A percentile compares a stretch with the other conserved stretches of the same genome.
Evolutionary conservation across 805 yeast species (phyloP).

Genomic region (Lipomyces spencermartinsiae): DNA sequence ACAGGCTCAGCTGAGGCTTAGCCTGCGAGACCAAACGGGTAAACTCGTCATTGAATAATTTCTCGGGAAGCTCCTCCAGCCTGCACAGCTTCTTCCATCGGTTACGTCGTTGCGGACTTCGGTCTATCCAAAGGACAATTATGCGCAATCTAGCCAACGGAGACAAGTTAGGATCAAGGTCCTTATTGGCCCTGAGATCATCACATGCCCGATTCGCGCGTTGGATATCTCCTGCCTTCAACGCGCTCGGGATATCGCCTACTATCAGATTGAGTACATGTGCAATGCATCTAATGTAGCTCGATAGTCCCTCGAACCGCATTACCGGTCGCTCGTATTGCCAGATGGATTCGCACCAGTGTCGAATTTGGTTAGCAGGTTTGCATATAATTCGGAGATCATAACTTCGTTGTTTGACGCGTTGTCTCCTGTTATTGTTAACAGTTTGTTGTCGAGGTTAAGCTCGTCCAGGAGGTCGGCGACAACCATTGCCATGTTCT

Average conservation of each 20-base stretch:
- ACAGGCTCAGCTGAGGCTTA: too few species aligned
- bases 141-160: not conserved
- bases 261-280: not conserved
- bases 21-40: too few species aligned
- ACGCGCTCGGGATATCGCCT: not conserved
- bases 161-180: not conserved
- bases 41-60: too few species aligned
- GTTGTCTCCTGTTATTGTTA: not conserved
- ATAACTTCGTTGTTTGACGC: not conserved
- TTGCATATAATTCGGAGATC: not conserved
- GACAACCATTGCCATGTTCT: constrained; percentile 36
- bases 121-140: not conserved
- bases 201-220: constrained; percentile 5
- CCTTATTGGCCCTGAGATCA: constrained; percentile 1
- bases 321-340: constrained; percentile 1
- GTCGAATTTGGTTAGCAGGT: not conserved
- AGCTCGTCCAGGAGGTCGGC: constrained; percentile 1
- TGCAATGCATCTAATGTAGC: constrained; percentile 1
- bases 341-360: not conserved
- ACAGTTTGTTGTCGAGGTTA: not conserved
- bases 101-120: too few species aligned
- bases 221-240: not conserved
- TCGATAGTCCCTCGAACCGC: not conserved
- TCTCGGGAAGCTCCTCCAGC: too few species aligned
- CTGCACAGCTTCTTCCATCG: too few species aligned